Evolutionary conservation across 2,329 filamentous ascomycete genomes (phyloP).

Genomic region (Aspergillus intermedius): DNA sequence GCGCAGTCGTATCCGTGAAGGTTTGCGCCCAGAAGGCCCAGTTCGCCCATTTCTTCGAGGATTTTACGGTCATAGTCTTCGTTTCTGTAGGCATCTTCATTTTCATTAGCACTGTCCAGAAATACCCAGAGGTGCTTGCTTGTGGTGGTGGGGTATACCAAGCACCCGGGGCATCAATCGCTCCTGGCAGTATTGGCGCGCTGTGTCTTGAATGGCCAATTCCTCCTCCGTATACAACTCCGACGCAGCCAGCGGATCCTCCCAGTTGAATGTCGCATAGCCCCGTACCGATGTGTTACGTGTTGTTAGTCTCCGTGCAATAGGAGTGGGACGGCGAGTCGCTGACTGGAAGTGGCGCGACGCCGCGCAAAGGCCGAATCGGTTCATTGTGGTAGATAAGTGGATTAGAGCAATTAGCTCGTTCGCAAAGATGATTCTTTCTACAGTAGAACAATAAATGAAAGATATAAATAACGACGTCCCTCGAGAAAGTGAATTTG

Average conservation of each 20-base stretch:
- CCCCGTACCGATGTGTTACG: constrained; percentile 12
- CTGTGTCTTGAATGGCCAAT: constrained; percentile 79
- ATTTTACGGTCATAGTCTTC: constrained; percentile 83
- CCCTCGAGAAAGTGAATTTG: too few species aligned
- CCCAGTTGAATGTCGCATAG: constrained; percentile 68
- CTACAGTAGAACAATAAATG: too few species aligned
- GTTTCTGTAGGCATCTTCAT: constrained; percentile 71
- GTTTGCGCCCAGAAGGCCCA: constrained; percentile 79
- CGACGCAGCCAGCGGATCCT: constrained; percentile 72
- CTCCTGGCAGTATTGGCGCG: constrained; percentile 91
- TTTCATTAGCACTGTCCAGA: too few species aligned
- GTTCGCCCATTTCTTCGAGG: constrained; percentile 82
- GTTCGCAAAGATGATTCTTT: too few species aligned
- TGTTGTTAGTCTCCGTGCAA: constrained; percentile 7
- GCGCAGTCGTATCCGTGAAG: constrained; percentile 86
- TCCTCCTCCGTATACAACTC: constrained; percentile 85
- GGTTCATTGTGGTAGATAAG: constrained; percentile 22
- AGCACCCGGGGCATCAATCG: constrained; percentile 76
- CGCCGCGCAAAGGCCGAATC: constrained; percentile 25
- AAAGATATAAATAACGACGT: too few species aligned
- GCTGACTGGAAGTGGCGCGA: constrained; percentile 22
- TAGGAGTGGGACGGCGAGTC: constrained; percentile 12
- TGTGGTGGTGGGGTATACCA: constrained; percentile 48
- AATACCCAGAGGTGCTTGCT: too few species aligned
- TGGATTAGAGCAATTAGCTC: background rate